Percentiles rank a stretch among this genome's conserved stretches.
These are phyloP conservation scores for Fusarium nelsonii DNA, from an alignment of 2,329 filamentous ascomycete species.

Conservation along the genomic window DNA sequence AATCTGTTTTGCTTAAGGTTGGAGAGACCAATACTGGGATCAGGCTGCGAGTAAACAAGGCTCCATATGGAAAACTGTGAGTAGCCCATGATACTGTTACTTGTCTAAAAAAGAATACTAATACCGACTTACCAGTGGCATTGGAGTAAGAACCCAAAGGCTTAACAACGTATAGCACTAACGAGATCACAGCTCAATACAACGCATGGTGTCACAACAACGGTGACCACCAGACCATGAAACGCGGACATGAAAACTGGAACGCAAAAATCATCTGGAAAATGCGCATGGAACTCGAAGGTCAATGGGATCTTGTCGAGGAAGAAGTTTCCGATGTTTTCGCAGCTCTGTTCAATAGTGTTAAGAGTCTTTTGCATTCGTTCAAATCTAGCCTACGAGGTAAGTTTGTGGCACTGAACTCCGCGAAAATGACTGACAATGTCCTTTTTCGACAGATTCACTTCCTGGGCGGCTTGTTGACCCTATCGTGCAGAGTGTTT, in stretches of 20 bases:
- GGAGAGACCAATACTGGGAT: conserved; percentile 32
- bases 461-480: neutral
- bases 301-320: conserved; percentile 48
- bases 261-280: conserved; percentile 52
- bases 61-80: conserved; percentile 31
- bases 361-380: neutral
- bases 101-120: neutral
- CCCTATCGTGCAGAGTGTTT: neutral
- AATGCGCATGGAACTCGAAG: conserved; percentile 49
- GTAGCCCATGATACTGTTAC: neutral
- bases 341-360: neutral
- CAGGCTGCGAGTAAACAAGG: conserved; percentile 34
- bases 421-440: neutral
- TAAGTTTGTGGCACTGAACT: neutral
- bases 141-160: conserved; percentile 21
- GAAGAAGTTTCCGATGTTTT: conserved; percentile 42
- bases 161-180: neutral
- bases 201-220: conserved; percentile 50
- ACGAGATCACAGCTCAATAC: conserved; percentile 44
- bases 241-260: conserved; percentile 45
- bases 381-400: conserved; percentile 1
- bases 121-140: conserved; percentile 36
- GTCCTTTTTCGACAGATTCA: neutral
- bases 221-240: conserved; percentile 44
- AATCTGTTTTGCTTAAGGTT: neutral